phyloP scores from a whole-genome alignment of 345 rosid genomes.

The Euphorbia tirucalli region DNA sequence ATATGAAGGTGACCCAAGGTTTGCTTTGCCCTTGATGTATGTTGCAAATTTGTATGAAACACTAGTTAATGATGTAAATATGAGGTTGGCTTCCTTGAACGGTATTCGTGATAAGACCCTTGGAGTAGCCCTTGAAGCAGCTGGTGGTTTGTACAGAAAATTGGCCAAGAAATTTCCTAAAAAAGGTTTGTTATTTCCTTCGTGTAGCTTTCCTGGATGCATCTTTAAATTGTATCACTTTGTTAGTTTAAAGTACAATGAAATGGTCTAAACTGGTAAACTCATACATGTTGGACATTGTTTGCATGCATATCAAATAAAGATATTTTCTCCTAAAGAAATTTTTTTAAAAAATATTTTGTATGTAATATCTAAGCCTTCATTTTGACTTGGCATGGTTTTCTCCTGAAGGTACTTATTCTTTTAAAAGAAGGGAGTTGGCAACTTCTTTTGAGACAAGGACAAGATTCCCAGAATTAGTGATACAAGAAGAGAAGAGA shows the following conservation, averaged over 20 bases:
- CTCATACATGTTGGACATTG: neutral
- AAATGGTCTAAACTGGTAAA: neutral
- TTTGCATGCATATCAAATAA: neutral
- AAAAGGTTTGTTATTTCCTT: slow-evolving; percentile 46
- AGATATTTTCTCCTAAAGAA: neutral
- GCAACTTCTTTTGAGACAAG: slow-evolving; percentile 93
- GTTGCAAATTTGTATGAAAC: slow-evolving; percentile 87
- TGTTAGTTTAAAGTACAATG: too few species aligned
- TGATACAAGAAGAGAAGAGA: slow-evolving; percentile 89
- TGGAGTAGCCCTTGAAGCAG: slow-evolving; percentile 92
- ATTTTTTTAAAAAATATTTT: neutral
- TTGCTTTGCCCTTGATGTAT: slow-evolving; percentile 88
- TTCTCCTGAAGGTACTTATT: slow-evolving; percentile 49
- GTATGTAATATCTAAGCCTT: neutral
- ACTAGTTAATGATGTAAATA: slow-evolving; percentile 69
- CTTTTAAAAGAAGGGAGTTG: slow-evolving; percentile 87
- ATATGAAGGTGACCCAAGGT: slow-evolving; percentile 72
- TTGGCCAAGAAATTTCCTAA: slow-evolving; percentile 87
- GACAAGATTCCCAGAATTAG: slow-evolving; percentile 90
- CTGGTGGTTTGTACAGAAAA: slow-evolving; percentile 88
- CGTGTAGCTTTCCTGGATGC: neutral
- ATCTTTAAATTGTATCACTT: too few species aligned
- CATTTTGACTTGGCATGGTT: neutral
- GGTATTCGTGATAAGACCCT: slow-evolving; percentile 78
- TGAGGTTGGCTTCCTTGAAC: slow-evolving; percentile 68